Base-by-base conservation (phyloP, 179 eudicot genomes). In the Corrigiola litoralis region DNA sequence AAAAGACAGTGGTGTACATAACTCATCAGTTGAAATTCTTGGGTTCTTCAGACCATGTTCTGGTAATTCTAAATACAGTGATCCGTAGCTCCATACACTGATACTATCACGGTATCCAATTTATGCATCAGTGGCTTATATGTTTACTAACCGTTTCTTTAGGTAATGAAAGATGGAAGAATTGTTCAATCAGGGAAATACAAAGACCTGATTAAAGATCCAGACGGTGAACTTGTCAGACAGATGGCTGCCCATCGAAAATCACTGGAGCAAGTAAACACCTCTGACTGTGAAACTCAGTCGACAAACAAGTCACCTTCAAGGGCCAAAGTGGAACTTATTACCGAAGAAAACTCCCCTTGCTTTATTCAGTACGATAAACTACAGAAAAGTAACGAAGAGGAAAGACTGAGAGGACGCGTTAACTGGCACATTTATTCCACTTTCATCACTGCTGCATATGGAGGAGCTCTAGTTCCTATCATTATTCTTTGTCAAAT, bases 1-100 rank as follows among this genome's bases (percentile, higher is more conserved):
- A 66, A 45, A 92, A 90, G 80, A 90, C 97, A 16, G 95, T 92
- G 31, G 59, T 92, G 36, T 92, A 87, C 47, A 84, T 84, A 48
- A 92, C 97, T 23, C 94, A 92, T 75, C 98, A 92, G 78, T 44
- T 90, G 78, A 97, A 92, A 57, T 86, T 81, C 56, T 73, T 92
- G 65, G 82, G 83, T 70, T 85, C 84, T 60, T 82, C 98, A 49
- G 98, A 92, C 72, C 80, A 84, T 68, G 87, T 92, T 48, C 74
- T 92, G 98, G 98, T 90, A 86, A 49, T 42, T 58, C 23, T 36
- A 37, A 38, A 9, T 38, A 38, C 42, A 38, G 13, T 38, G 4
- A 38, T 14, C 42, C 8, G 13, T 38, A 7, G n/a, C n/a, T n/a
- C n/a, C n/a, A n/a, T n/a, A n/a, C n/a, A n/a, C n/a, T n/a, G n/a